Base-by-base conservation (phyloP, 2,329 filamentous ascomycete species). In the Dothideomycetes sp. region DNA sequence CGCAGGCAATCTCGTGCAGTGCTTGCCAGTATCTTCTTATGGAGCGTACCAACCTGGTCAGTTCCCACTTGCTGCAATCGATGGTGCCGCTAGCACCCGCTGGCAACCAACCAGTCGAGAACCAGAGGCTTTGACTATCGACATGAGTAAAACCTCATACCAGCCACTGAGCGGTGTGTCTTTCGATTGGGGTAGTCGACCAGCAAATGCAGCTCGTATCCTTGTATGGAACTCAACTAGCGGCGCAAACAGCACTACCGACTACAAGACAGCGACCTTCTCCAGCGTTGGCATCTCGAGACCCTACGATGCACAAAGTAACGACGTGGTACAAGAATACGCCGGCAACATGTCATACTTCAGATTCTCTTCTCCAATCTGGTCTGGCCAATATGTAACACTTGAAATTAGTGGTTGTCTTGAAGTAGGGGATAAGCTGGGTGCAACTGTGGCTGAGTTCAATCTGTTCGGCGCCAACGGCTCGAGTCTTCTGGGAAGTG, bases 61-160 rank as follows among this genome's bases (percentile, higher is more conserved):
- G 57, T 82, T 84, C 61, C 79, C 81, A 1, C 65, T 81, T 38
- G 68, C 72, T 0, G 78, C 77, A 3, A 70, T 81, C 36, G 80
- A 84, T 50, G 80, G 80, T 38, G 76, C 77, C 2, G 64, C 73
- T 4, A 73, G 72, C 13, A 84, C 80, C 0, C 74, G 73, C 48
- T 84, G 80, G 80, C 78, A 82, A 51, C 78, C 80, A 0, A 53
- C 61, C 2, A 53, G 52, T 7, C 64, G 70, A 1, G 72, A 74
- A 35, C 64, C 69, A 4, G 65, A 71, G 19, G 71, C 70, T 4
- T 52, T 84, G 11, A 76, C 73, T 1, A 68, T 84, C 30, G 64
- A 73, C 17, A 62, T 78, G 3, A 47, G 57, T 0, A 35, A 48
- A 12, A 38, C 51, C 30, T 30, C 62, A 2, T 62, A 60, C 41